Evolutionary conservation across 225 moss, liverwort and hornwort species (phyloP).

Genomic region (Neckera pumila): DNA sequence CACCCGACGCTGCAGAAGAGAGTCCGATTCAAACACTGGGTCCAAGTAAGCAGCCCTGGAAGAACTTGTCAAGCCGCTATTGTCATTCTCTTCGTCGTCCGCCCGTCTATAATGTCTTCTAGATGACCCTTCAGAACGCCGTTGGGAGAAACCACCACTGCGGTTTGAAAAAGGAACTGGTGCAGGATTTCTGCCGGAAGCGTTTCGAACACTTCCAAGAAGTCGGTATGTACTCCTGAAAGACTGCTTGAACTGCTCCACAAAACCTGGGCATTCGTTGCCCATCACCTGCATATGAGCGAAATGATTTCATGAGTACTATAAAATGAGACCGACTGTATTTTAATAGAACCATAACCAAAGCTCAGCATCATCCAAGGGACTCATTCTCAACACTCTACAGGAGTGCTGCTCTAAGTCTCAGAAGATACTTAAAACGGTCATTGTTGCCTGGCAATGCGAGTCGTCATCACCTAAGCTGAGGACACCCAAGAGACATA

Average conservation of each 20-base stretch:
- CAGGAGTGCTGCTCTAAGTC: not conserved
- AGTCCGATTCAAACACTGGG: conserved; percentile 11
- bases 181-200: conserved; percentile 16
- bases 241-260: conserved; percentile 78
- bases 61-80: conserved; percentile 10
- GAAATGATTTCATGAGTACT: not conserved
- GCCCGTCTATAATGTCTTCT: conserved; percentile 1
- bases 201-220: conserved; percentile 61
- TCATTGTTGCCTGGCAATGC: not conserved
- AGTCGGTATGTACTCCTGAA: conserved; percentile 64
- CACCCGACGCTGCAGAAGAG: not conserved
- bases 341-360: not conserved
- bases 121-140: not conserved
- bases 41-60: conserved; percentile 6
- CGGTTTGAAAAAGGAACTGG: not conserved
- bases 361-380: not conserved
- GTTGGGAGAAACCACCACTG: not conserved
- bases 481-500: not conserved
- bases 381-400: not conserved
- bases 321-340: not conserved
- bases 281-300: conserved; percentile 49
- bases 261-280: conserved; percentile 50
- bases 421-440: not conserved
- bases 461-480: not conserved
- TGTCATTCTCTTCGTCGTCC: conserved; percentile 12